phyloP scores from a whole-genome alignment of 2,329 filamentous ascomycete genomes.

The Pseudocercospora cruenta region DNA sequence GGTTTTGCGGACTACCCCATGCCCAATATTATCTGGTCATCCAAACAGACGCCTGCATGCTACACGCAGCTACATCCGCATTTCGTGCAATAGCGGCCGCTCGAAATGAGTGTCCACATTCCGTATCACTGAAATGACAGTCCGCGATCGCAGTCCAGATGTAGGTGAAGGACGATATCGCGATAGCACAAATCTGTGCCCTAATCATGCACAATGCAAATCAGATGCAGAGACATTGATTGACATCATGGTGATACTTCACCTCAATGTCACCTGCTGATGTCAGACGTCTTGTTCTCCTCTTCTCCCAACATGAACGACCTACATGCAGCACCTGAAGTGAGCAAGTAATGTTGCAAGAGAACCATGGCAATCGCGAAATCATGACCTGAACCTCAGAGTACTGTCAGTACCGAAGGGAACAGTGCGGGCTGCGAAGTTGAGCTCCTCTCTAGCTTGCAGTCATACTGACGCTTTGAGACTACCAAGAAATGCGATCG shows the following conservation, averaged over 20 bases:
- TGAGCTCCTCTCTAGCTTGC: neutral
- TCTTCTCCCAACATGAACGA: neutral
- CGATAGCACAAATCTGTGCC: neutral
- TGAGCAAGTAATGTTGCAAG: neutral
- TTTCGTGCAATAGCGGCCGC: neutral
- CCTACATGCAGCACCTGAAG: neutral
- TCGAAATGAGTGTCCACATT: neutral
- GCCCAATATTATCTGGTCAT: neutral
- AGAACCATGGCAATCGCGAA: neutral
- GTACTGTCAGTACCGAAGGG: neutral
- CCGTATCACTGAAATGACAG: neutral
- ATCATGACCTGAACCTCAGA: neutral
- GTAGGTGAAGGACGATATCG: neutral
- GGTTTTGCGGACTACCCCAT: neutral
- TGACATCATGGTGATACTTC: neutral
- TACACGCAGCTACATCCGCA: neutral
- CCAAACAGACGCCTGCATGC: neutral
- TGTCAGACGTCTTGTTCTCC: neutral
- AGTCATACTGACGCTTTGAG: neutral
- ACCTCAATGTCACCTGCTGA: neutral
- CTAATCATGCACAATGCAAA: neutral
- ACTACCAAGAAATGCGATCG: neutral
- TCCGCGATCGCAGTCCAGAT: neutral
- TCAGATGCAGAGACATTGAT: neutral
- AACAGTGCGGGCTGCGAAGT: neutral